Evolutionary conservation across 805 yeast species (phyloP), one percentile per base, ranked within the genome.

Genomic region (Kuraishia floccosa): DNA sequence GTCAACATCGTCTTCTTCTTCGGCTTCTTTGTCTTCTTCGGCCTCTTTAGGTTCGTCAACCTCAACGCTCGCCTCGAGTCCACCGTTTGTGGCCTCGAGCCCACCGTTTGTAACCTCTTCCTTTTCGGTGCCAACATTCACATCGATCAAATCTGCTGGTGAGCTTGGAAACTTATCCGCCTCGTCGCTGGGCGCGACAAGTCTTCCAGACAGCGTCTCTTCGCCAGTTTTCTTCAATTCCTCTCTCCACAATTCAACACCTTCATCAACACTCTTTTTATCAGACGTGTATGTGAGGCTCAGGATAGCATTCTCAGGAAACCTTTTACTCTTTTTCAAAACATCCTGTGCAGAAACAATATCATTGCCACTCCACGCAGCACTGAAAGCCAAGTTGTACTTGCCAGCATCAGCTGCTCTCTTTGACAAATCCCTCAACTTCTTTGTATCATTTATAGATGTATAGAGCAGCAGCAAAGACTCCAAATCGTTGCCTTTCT

Each of bases 311-410:
- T 96, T 96, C 55, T 91, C 98, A 2, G 94, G 65, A 36, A 63
- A 64, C 50, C 94, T 72, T 24, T 72, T 82, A 32, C 84, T 68
- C 46, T 68, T 63, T 28, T 69, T 63, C 43, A 91, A 66, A 40
- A 91, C 60, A 15, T 72, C 69, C 33, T 76, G 64, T 41, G 87
- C 80, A 25, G 65, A 62, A 12, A 60, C 56, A 24, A 73, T 62
- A 48, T 85, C 81, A 24, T 94, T 89, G 20, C 78, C 70, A 33
- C 76, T 62, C 97, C 97, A 91, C 52, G 76, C 75, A 9, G 95
- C 80, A 49, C 83, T 85, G 63, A 86, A 91, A 17, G 97, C 94
- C 35, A 87, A 63, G 53, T 91, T 91, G 56, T 75, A 83, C 50
- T 79, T 79, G 30, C 96, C 96, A 27, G 61, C 66, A n/a, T 52